Percentiles rank a stretch among this genome's conserved stretches.
phyloP scores from a whole-genome alignment of 2,329 filamentous ascomycete species.

The Fusarium sp. region DNA sequence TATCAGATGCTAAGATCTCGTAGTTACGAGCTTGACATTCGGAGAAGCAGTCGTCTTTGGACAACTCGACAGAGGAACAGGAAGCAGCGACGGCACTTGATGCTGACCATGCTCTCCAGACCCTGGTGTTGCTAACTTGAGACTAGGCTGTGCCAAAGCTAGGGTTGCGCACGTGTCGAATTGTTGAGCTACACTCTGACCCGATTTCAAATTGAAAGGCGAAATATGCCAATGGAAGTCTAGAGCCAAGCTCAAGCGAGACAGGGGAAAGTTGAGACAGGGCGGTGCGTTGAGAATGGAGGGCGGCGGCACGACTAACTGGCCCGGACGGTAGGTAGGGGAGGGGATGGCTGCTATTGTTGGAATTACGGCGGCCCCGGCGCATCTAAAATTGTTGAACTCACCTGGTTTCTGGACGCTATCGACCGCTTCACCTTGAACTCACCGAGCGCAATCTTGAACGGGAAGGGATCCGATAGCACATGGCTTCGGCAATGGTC shows the following conservation, averaged over 20 bases:
- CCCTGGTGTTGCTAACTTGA: slow-evolving; percentile 1
- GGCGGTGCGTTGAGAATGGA: slow-evolving; percentile 6
- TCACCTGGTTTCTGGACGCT: slow-evolving; percentile 8
- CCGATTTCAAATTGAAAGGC: slow-evolving; percentile 13
- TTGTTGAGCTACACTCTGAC: slow-evolving; percentile 30
- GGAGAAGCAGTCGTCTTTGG: slow-evolving; percentile 1
- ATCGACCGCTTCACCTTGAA: slow-evolving; percentile 30
- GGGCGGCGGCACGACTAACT: background rate
- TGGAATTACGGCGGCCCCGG: slow-evolving; percentile 27
- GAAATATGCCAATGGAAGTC: slow-evolving; percentile 11
- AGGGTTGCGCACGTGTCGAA: slow-evolving; percentile 23
- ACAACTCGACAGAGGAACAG: slow-evolving; percentile 2
- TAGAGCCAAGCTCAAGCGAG: slow-evolving; percentile 12
- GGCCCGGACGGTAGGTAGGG: background rate
- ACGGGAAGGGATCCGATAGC: slow-evolving; percentile 3
- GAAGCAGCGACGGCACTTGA: background rate
- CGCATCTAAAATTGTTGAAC: slow-evolving; percentile 38
- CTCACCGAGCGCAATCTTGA: slow-evolving; percentile 30
- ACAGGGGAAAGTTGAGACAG: slow-evolving; percentile 6
- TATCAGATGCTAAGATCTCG: slow-evolving; percentile 20
- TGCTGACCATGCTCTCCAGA: background rate
- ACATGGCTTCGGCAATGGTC: background rate
- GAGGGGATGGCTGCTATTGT: slow-evolving; percentile 34
- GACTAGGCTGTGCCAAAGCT: slow-evolving; percentile 19
- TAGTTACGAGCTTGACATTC: slow-evolving; percentile 24